These are phyloP conservation scores for Xylaria sp. DNA, from an alignment of 2,329 filamentous ascomycete genomes.

Conservation along the genomic window DNA sequence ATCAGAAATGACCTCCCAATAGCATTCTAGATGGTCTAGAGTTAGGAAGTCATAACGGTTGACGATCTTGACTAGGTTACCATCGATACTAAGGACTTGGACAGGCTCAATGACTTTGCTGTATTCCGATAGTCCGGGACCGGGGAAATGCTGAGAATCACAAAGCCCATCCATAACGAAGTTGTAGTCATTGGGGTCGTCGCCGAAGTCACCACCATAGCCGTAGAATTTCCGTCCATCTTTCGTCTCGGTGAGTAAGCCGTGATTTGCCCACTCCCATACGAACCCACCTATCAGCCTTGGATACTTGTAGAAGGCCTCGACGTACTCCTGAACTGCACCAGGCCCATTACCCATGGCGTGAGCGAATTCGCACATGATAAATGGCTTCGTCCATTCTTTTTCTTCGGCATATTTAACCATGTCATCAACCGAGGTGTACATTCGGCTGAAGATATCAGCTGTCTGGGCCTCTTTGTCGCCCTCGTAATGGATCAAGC, in stretches of 20 bases:
- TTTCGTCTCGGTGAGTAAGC: constrained; percentile 56
- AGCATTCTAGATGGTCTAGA: constrained; percentile 60
- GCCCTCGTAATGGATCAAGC: constrained; percentile 73
- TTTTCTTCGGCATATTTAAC: constrained; percentile 53
- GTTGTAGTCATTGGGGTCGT: constrained; percentile 67
- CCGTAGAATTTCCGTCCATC: constrained; percentile 61
- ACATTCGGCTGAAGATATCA: constrained; percentile 75
- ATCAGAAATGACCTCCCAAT: constrained; percentile 56
- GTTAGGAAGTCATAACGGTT: constrained; percentile 66
- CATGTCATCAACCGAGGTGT: constrained; percentile 62
- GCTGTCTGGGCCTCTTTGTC: constrained; percentile 66
- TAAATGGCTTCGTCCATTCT: constrained; percentile 64
- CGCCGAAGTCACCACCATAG: constrained; percentile 71
- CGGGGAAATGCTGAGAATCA: constrained; percentile 60
- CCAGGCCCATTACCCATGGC: constrained; percentile 81
- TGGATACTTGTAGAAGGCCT: constrained; percentile 69
- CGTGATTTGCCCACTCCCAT: constrained; percentile 72
- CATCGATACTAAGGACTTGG: constrained; percentile 58
- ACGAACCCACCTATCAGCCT: constrained; percentile 71
- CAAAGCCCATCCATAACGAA: constrained; percentile 68
- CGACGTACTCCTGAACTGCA: constrained; percentile 72
- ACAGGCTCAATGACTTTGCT: constrained; percentile 70
- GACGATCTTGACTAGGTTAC: constrained; percentile 56
- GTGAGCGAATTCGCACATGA: constrained; percentile 65
- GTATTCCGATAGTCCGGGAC: constrained; percentile 63